Conservation (phyloP, 768 basidiomycete genomes). For the Dacryopinax primogenitus region DNA sequence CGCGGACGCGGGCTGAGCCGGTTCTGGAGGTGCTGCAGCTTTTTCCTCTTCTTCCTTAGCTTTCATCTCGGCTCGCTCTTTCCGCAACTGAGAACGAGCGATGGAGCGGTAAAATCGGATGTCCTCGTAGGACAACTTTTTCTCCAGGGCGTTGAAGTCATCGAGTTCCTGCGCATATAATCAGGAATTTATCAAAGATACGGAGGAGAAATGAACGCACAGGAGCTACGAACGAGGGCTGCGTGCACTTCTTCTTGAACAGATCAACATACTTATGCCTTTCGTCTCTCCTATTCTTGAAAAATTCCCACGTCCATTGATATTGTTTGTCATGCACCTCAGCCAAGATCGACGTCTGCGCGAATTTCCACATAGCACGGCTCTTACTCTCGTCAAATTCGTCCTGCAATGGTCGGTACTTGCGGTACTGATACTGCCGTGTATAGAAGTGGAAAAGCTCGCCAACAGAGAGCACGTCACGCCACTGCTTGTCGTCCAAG, state of each 20-base stretch:
- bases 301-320: constrained; percentile 87
- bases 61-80: constrained; percentile 59
- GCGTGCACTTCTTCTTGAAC: constrained; percentile 58
- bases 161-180: constrained; percentile 21
- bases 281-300: constrained; percentile 77
- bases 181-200: constrained; percentile 20
- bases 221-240: constrained; percentile 38
- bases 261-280: constrained; percentile 71
- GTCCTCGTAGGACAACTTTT: constrained; percentile 81
- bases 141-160: constrained; percentile 53
- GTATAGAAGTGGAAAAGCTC: constrained; percentile 96
- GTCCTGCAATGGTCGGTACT: constrained; percentile 55
- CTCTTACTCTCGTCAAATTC: constrained; percentile 49
- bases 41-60: constrained; percentile 57
- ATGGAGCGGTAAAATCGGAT: constrained; percentile 95
- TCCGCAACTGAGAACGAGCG: constrained; percentile 71
- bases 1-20: constrained; percentile 21
- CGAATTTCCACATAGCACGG: constrained; percentile 62
- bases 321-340: constrained; percentile 71
- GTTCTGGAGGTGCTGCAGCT: constrained; percentile 28
- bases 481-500: constrained; percentile 87
- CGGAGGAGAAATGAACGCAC: constrained; percentile 31
- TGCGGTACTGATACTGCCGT: constrained; percentile 67
- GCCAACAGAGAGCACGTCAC: constrained; percentile 79
- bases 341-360: constrained; percentile 60